Conservation (phyloP, 2,329 filamentous ascomycete genomes). For the Trichoderma hamatum region DNA sequence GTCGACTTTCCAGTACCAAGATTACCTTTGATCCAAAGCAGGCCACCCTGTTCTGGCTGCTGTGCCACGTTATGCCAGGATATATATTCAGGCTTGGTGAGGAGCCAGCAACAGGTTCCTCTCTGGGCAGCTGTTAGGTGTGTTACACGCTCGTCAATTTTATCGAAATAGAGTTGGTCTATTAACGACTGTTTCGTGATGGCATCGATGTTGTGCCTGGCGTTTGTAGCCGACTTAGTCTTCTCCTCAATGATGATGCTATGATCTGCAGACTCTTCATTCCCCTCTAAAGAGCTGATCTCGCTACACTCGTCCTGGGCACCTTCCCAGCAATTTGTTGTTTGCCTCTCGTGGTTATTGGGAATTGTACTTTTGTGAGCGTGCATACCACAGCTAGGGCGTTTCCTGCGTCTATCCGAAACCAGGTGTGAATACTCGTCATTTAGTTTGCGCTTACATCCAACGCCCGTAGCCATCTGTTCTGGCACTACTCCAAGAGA, state of each 20-base stretch:
- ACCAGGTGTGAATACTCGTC: not conserved
- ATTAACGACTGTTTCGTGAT: not conserved
- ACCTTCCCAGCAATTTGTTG: not conserved
- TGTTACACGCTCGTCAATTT: not conserved
- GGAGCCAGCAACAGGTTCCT: constrained; percentile 32
- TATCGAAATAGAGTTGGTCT: not conserved
- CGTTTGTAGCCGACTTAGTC: not conserved
- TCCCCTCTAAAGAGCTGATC: not conserved
- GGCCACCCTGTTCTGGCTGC: not conserved
- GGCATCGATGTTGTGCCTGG: not conserved
- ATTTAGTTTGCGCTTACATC: not conserved
- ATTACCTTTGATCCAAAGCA: constrained; percentile 6
- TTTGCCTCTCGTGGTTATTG: not conserved
- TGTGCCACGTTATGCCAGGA: constrained; percentile 24
- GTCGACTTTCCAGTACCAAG: constrained; percentile 9
- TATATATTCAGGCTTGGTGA: constrained; percentile 2
- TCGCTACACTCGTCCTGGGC: not conserved
- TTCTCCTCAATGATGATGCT: not conserved
- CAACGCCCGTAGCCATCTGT: fast-evolving
- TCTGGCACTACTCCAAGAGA: not conserved
- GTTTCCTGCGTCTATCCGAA: not conserved
- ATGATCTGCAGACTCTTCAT: not conserved
- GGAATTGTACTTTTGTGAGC: no score
- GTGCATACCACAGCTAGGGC: no score
- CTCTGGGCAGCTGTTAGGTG: not conserved